These are phyloP conservation scores for Helotiales sp. DNA, from an alignment of 2,329 filamentous ascomycete species.

Conservation along the genomic window DNA sequence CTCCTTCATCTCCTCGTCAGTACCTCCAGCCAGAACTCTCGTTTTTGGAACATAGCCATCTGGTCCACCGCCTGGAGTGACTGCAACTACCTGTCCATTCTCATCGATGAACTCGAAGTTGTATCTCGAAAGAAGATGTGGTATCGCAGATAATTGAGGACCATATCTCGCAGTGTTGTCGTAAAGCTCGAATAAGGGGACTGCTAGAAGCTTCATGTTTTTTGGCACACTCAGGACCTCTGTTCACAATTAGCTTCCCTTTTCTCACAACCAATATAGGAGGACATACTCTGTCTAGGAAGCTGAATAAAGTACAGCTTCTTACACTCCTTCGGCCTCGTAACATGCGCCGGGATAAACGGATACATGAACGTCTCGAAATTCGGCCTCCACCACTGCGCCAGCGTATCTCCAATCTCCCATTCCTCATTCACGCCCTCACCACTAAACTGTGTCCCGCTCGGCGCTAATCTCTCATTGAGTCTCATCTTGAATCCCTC, in stretches of 20 bases:
- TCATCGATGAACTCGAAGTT: slow-evolving; percentile 99
- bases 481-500: slow-evolving; percentile 91
- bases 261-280: not conserved
- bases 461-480: slow-evolving; percentile 90
- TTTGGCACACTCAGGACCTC: slow-evolving; percentile 96
- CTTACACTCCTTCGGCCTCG: slow-evolving; percentile 97
- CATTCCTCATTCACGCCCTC: slow-evolving; percentile 91
- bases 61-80: slow-evolving; percentile 72
- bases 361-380: slow-evolving; percentile 99
- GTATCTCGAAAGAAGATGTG: slow-evolving; percentile 90
- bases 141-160: slow-evolving; percentile 93
- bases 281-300: slow-evolving; percentile 76
- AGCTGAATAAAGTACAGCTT: slow-evolving; percentile 98
- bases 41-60: slow-evolving; percentile 58
- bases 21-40: slow-evolving; percentile 62
- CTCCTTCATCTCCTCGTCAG: slow-evolving; percentile 61
- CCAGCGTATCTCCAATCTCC: slow-evolving; percentile 91
- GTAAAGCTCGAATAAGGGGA: slow-evolving; percentile 96
- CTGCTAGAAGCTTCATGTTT: slow-evolving; percentile 98
- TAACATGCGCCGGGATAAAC: slow-evolving; percentile 94
- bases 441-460: slow-evolving; percentile 77
- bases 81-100: slow-evolving; percentile 80
- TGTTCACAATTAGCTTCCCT: slow-evolving; percentile 39
- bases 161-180: slow-evolving; percentile 95
- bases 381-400: slow-evolving; percentile 98